Conservation (phyloP, 306 rosid genomes). For the Vigna mungo region DNA sequence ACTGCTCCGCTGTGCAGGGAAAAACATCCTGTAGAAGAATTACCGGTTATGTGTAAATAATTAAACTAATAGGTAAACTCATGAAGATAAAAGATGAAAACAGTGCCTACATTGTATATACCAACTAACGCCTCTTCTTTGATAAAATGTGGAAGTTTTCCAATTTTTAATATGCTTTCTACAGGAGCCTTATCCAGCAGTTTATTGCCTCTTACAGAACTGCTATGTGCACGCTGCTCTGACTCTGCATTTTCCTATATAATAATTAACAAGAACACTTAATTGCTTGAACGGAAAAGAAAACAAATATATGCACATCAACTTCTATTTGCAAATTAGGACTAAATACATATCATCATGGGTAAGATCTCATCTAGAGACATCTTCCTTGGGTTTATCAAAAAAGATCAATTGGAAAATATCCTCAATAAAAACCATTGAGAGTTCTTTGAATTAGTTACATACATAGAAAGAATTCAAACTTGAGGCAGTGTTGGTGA, state of each 20-base stretch:
- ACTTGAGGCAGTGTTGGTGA: neutral
- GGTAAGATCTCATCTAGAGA: neutral
- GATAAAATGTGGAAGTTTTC: constrained; percentile 68
- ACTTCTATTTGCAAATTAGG: constrained; percentile 4
- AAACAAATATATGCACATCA: neutral
- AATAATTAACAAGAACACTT: constrained; percentile 42
- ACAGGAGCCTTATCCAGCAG: constrained; percentile 59
- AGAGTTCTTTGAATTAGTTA: neutral
- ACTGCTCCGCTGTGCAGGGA: constrained; percentile 81
- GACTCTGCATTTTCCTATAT: constrained; percentile 88
- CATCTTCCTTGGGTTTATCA: neutral
- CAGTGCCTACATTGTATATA: constrained; percentile 73
- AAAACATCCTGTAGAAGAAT: constrained; percentile 74
- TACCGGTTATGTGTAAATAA: constrained; percentile 45
- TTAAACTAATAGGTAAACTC: constrained; percentile 31
- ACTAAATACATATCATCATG: neutral
- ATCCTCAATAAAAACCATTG: neutral
- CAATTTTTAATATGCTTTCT: constrained; percentile 60
- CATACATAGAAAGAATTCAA: neutral
- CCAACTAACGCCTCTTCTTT: constrained; percentile 80
- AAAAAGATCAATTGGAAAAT: neutral
- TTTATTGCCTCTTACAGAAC: constrained; percentile 73
- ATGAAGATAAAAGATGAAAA: constrained; percentile 30
- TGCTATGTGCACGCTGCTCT: constrained; percentile 96
- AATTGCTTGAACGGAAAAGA: constrained; percentile 18